Conservation (phyloP, 208 protist species). For the Trypanosoma lewisi region DNA sequence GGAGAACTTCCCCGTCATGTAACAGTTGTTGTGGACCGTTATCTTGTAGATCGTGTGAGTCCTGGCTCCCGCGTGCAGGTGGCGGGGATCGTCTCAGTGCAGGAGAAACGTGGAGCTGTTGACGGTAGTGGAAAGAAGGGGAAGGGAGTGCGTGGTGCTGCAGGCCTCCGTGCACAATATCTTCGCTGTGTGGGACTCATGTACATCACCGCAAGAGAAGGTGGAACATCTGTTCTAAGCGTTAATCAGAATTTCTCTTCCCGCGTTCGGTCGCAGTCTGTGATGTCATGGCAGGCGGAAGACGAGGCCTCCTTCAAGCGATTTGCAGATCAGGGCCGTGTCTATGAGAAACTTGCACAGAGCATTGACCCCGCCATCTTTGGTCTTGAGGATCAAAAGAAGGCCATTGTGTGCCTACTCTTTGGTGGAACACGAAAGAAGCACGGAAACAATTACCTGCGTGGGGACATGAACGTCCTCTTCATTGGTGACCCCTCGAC, state of each 20-base stretch:
- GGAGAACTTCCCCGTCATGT: conserved; percentile 92
- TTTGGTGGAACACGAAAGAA: conserved; percentile 98
- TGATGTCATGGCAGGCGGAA: conserved; percentile 80
- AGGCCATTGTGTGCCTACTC: conserved; percentile 94
- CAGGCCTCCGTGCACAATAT: conserved; percentile 89
- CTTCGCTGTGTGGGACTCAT: conserved; percentile 88
- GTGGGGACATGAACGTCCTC: conserved; percentile 99
- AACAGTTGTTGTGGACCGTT: conserved; percentile 86
- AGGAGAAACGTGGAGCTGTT: conserved; percentile 68
- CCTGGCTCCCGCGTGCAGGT: conserved; percentile 98
- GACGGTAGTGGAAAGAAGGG: conserved; percentile 34
- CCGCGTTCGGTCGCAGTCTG: conserved; percentile 73
- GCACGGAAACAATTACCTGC: conserved; percentile 95
- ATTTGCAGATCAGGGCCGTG: conserved; percentile 71
- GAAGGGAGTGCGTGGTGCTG: conserved; percentile 43
- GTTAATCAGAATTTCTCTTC: conserved; percentile 91
- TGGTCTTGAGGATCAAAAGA: conserved; percentile 97
- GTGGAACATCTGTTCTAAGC: conserved; percentile 51
- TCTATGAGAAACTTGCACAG: conserved; percentile 93
- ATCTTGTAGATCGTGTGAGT: conserved; percentile 91
- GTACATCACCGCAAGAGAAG: conserved; percentile 52
- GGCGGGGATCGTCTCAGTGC: conserved; percentile 80
- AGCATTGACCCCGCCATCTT: conserved; percentile 98
- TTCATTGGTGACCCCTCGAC: conserved; percentile 99
- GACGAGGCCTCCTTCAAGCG: conserved; percentile 90